These are phyloP conservation scores for Leishmania mexicana DNA, from an alignment of 208 protist species.

Conservation along the genomic window DNA sequence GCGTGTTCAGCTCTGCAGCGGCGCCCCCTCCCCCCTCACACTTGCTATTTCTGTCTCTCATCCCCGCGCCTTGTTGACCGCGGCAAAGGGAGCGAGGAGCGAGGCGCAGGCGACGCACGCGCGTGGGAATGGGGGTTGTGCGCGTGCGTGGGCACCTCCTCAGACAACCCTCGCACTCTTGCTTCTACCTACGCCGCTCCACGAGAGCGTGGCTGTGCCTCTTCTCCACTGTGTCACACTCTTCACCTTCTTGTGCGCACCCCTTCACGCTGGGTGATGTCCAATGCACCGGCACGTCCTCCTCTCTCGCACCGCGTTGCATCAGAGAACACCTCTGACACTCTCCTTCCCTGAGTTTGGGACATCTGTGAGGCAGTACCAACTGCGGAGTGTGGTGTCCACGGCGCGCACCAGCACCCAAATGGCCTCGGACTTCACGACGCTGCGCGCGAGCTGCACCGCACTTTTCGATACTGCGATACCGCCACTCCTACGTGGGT, in stretches of 20 bases:
- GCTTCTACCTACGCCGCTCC: no score
- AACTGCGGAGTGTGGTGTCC: background rate
- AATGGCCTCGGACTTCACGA: slow-evolving; percentile 36
- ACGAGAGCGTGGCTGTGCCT: background rate
- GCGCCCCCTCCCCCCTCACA: no score
- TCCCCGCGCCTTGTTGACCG: background rate
- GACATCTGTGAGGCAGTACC: background rate
- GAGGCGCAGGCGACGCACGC: background rate
- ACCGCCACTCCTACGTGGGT: slow-evolving; percentile 47
- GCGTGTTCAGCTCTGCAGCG: background rate
- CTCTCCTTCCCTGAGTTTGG: background rate
- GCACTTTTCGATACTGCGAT: slow-evolving; percentile 56
- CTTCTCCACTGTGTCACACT: no score
- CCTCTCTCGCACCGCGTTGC: background rate
- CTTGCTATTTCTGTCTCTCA: background rate
- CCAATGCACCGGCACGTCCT: background rate
- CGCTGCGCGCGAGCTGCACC: slow-evolving; percentile 32
- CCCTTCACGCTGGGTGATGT: background rate
- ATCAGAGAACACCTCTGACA: background rate
- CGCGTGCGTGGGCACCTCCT: no score
- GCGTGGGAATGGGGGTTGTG: background rate
- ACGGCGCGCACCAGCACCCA: background rate
- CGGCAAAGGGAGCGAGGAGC: background rate
- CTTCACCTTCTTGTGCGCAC: background rate
- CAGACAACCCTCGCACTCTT: no score